phyloP scores from a whole-genome alignment of 2,329 filamentous ascomycete genomes.

The Penicillium sp. region DNA sequence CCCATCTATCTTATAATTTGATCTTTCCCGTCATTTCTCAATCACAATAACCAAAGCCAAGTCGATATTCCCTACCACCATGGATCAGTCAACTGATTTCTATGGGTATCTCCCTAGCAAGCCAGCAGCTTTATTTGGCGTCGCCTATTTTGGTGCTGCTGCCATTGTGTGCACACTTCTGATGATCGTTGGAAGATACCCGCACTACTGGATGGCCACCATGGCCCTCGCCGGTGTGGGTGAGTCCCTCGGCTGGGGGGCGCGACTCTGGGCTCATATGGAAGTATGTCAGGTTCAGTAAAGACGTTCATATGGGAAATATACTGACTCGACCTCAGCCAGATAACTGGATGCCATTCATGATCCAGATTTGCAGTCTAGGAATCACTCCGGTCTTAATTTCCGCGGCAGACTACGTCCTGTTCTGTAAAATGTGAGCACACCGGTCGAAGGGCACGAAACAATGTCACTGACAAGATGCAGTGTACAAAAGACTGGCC shows the following conservation, averaged over 20 bases:
- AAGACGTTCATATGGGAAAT: not conserved
- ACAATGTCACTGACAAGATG: not conserved
- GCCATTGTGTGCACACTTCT: not conserved
- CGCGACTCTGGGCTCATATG: slow-evolving; percentile 1
- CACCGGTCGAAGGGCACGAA: not conserved
- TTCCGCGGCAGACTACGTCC: slow-evolving; percentile 4
- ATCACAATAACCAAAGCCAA: too few relatives aligned
- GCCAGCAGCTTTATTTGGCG: slow-evolving; percentile 1
- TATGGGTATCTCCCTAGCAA: slow-evolving; percentile 7
- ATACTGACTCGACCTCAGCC: not conserved
- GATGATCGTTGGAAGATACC: slow-evolving; percentile 1
- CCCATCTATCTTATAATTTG: too few relatives aligned
- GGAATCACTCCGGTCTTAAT: not conserved
- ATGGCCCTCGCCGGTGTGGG: slow-evolving; percentile 1
- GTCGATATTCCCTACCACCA: not conserved
- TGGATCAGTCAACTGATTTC: not conserved
- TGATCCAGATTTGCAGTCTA: slow-evolving; percentile 9
- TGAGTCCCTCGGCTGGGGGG: slow-evolving; percentile 5
- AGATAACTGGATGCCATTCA: slow-evolving; percentile 2
- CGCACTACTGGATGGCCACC: slow-evolving; percentile 6
- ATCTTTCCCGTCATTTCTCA: too few relatives aligned
- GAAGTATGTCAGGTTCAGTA: not conserved
- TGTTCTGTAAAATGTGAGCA: slow-evolving; percentile 7
- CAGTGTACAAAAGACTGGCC: not conserved
- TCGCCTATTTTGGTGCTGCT: not conserved